Percentiles rank a stretch among this genome's conserved stretches.
Evolutionary conservation across 306 rosid species (phyloP).

Genomic region (Prinsepia uniflora): DNA sequence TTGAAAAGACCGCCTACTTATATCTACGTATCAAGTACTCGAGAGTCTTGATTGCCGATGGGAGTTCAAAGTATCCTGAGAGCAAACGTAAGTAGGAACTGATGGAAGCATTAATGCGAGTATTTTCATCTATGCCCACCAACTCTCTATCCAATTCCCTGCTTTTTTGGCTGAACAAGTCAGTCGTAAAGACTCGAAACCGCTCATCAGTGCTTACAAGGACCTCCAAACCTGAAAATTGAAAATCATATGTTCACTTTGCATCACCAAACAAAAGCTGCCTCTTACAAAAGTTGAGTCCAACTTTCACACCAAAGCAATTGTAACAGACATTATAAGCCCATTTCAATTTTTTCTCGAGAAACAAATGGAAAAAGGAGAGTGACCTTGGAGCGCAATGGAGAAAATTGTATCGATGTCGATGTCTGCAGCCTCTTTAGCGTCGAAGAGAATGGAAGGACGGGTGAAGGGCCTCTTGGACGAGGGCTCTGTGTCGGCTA

Average conservation of each 20-base stretch:
- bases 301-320: neutral
- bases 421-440: conserved; percentile 78
- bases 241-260: neutral
- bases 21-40: conserved; percentile 85
- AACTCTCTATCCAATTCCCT: conserved; percentile 78
- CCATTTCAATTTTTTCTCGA: neutral
- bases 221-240: conserved; percentile 68
- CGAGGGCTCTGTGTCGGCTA: conserved; percentile 47
- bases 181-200: conserved; percentile 56
- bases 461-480: conserved; percentile 72
- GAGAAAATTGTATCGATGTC: conserved; percentile 51
- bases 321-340: neutral
- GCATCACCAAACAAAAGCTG: neutral
- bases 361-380: conserved; percentile 4
- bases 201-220: conserved; percentile 58
- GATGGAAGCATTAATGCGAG: conserved; percentile 48
- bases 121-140: conserved; percentile 61
- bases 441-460: conserved; percentile 70
- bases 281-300: neutral
- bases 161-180: conserved; percentile 58
- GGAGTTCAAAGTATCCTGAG: conserved; percentile 54
- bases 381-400: conserved; percentile 57
- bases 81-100: conserved; percentile 58
- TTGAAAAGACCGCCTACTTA: conserved; percentile 47
- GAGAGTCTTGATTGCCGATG: conserved; percentile 64